These are phyloP conservation scores for Coniosporium apollinis DNA, from an alignment of 495 filamentous ascomycete species.

Conservation along the genomic window DNA sequence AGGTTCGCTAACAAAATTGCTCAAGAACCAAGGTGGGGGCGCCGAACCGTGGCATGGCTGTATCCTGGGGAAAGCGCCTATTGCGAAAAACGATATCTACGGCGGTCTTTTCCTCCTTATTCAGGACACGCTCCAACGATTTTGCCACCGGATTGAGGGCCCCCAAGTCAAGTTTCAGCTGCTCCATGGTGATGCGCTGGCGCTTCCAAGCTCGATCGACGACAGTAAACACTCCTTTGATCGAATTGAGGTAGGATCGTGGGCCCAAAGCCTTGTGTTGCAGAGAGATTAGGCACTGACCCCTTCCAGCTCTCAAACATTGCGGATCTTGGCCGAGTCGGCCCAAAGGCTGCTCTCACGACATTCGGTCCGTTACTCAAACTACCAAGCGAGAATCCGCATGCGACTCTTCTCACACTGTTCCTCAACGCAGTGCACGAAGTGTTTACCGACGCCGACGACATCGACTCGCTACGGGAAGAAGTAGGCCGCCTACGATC, in stretches of 20 bases:
- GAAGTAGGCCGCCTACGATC: too few relatives aligned
- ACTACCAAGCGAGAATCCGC: slow-evolving; percentile 8
- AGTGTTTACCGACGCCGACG: too few relatives aligned
- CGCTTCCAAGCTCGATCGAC: slow-evolving; percentile 2
- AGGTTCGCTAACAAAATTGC: too few relatives aligned
- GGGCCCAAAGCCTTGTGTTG: not conserved
- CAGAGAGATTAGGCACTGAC: not conserved
- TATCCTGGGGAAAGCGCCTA: too few relatives aligned
- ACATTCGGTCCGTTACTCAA: slow-evolving; percentile 13
- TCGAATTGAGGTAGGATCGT: slow-evolving; percentile 14
- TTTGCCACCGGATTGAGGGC: slow-evolving; percentile 5
- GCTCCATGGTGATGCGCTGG: slow-evolving; percentile 9
- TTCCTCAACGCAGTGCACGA: slow-evolving; percentile 17
- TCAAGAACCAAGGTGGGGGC: too few relatives aligned
- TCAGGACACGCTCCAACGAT: slow-evolving; percentile 7
- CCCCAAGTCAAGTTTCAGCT: slow-evolving; percentile 8
- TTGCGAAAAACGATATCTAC: slow-evolving; percentile 17
- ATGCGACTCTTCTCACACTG: slow-evolving; percentile 18
- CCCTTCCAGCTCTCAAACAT: slow-evolving; percentile 16
- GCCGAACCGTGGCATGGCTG: too few relatives aligned
- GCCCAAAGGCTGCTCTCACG: slow-evolving; percentile 2
- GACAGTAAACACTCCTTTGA: slow-evolving; percentile 9
- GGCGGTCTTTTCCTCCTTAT: slow-evolving; percentile 16
- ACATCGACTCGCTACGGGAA: too few relatives aligned
- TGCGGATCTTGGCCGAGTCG: slow-evolving; percentile 12